Base-by-base conservation (phyloP, 208 protist species). In the Trypanosoma conorhini region DNA sequence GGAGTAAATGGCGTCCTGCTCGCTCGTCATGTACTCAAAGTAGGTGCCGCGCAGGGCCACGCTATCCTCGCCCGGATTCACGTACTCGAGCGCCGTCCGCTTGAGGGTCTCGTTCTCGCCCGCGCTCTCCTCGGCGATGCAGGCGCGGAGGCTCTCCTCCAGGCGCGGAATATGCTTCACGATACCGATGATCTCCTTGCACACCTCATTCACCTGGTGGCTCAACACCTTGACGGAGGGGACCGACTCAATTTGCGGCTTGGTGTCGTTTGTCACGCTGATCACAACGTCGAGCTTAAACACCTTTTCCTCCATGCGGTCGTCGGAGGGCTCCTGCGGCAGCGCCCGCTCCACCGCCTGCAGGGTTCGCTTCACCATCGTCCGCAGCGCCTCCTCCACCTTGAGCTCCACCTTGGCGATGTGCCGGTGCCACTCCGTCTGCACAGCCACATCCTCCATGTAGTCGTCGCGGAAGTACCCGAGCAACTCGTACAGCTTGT, bases 271-370 rank as follows among this genome's bases (percentile, higher is more conserved):
- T 40, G 81, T 70, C 26, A 92, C 90, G 28, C 87, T 93, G 66
- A 99, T 95, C 40, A 97, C 91, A n/a, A 98, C 97, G 72, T 93
- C 92, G 44, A 99, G 81, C 15, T 83, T 79, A 86, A 99, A 99
- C 24, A 99, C 82, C 70, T 93, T 89, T 76, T 95, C 88, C 50
- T 95, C 88, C 35, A 91, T 76, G 21, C 84, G 87, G 72, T 95
- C 89, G 67, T 95, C 86, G 33, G 87, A 95, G 44, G 91, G 87
- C 72, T 99, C 96, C 48, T 89, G 85, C 42, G 94, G 95, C 52
- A 99, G 90, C 9, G 93, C 81, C 3, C 85, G 80, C 59, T 96
- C 91, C 30, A 99, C 76, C 30, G 94, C 87, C 22, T 91, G 81
- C 59, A 99, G 73, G 5, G 96, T 98, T n/a, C 87, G 83, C 79